Conservation (phyloP, 1,284 basidiomycete genomes). For the Leccinum griseonigrum region DNA sequence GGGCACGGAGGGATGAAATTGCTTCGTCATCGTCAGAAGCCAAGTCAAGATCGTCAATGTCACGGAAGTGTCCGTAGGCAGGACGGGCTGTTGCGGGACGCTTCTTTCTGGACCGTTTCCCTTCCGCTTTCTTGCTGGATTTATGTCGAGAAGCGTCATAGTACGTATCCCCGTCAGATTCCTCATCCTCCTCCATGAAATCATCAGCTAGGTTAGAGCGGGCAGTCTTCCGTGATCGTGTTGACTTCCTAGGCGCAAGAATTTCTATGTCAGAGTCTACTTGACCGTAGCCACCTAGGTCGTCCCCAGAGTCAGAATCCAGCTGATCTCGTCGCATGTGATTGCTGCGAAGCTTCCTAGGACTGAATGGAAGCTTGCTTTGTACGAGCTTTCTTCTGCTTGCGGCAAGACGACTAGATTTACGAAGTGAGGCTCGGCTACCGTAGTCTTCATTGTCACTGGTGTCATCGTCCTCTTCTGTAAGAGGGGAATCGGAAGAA, state of each 20-base stretch:
- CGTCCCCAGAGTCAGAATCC: constrained; percentile 41
- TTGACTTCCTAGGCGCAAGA: constrained; percentile 32
- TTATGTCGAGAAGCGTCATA: constrained; percentile 28
- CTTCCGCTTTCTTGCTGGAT: constrained; percentile 11
- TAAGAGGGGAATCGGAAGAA: constrained; percentile 17
- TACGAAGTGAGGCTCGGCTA: constrained; percentile 22
- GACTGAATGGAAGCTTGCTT: constrained; percentile 56
- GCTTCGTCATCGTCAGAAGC: constrained; percentile 60
- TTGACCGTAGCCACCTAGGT: constrained; percentile 35
- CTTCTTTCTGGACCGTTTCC: constrained; percentile 31
- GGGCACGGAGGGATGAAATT: constrained; percentile 50
- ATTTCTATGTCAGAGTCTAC: constrained; percentile 35
- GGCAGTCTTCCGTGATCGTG: constrained; percentile 37
- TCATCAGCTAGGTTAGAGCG: constrained; percentile 37
- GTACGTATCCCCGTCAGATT: constrained; percentile 33
- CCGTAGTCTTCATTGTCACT: constrained; percentile 30
- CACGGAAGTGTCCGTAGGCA: constrained; percentile 66
- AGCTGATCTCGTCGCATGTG: constrained; percentile 31
- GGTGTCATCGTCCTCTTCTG: constrained; percentile 30
- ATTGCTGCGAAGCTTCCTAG: constrained; percentile 49
- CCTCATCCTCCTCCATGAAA: constrained; percentile 30
- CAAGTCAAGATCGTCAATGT: constrained; percentile 53
- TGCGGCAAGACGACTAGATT: constrained; percentile 26
- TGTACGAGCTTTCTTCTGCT: constrained; percentile 15
- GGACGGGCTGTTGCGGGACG: constrained; percentile 48